A percentile compares a stretch with the other conserved stretches of the same genome.
phyloP scores from a whole-genome alignment of 805 yeast species.

The Candida ortonii region DNA sequence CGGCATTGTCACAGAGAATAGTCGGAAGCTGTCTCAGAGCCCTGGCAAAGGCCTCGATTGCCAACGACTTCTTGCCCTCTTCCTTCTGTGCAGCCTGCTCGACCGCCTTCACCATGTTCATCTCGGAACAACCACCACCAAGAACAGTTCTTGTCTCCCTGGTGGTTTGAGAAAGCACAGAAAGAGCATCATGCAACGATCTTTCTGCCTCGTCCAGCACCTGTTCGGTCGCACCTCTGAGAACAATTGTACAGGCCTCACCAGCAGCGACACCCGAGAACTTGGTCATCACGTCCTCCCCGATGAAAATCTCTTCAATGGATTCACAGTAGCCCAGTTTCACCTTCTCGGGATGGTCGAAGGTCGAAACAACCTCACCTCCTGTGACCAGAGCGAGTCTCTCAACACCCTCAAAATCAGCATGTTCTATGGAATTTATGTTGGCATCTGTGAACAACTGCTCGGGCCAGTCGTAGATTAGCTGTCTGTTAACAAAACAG shows the following conservation, averaged over 20 bases:
- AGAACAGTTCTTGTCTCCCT: constrained; percentile 86
- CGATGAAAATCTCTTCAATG: constrained; percentile 90
- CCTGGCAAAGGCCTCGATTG: constrained; percentile 90
- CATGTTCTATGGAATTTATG: constrained; percentile 93
- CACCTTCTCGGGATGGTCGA: constrained; percentile 86
- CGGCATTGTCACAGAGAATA: constrained; percentile 95
- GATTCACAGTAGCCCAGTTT: constrained; percentile 83
- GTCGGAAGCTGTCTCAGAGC: constrained; percentile 95
- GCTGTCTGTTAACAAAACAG: constrained; percentile 91
- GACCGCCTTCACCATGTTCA: constrained; percentile 95
- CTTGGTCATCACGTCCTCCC: constrained; percentile 86
- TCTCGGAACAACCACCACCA: constrained; percentile 92
- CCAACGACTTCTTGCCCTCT: constrained; percentile 89
- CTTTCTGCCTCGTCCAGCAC: constrained; percentile 97
- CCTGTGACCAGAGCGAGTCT: constrained; percentile 95
- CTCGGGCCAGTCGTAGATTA: constrained; percentile 97
- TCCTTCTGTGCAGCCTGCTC: constrained; percentile 89
- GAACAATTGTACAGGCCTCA: constrained; percentile 91
- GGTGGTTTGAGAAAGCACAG: constrained; percentile 93
- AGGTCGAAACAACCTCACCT: constrained; percentile 96
- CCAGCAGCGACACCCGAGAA: constrained; percentile 96
- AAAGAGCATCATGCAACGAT: constrained; percentile 93
- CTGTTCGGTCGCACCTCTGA: constrained; percentile 98
- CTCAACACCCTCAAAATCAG: constrained; percentile 97
- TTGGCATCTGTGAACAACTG: constrained; percentile 85